Percentiles rank a stretch among this genome's conserved stretches.
Evolutionary conservation across 805 yeast genomes (phyloP).

Genomic region (Ogataea paradorogensis): DNA sequence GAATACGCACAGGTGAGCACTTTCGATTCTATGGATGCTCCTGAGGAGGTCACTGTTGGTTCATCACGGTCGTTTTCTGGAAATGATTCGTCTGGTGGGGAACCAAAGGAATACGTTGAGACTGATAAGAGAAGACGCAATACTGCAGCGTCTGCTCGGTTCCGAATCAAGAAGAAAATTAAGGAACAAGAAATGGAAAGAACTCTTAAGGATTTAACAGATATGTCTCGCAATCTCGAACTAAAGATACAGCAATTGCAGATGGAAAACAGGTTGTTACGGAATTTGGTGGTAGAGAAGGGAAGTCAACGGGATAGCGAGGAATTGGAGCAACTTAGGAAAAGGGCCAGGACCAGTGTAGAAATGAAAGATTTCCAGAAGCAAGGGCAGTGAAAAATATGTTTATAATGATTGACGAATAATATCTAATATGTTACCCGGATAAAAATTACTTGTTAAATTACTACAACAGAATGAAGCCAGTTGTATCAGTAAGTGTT

Average conservation of each 20-base stretch:
- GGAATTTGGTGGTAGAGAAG: constrained; percentile 80
- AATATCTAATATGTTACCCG: constrained; percentile 6
- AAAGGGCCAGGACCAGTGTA: constrained; percentile 40
- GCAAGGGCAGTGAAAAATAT: neutral
- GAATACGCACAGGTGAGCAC: constrained; percentile 3
- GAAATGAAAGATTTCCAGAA: constrained; percentile 13
- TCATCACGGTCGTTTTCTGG: neutral
- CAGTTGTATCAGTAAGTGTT: constrained; percentile 32
- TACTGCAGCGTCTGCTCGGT: constrained; percentile 93
- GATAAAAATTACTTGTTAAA: constrained; percentile 1
- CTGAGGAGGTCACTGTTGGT: constrained; percentile 1
- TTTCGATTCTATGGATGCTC: constrained; percentile 2
- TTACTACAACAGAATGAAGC: constrained; percentile 24
- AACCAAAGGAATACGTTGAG: constrained; percentile 28
- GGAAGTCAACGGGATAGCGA: constrained; percentile 55
- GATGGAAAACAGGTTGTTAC: constrained; percentile 86
- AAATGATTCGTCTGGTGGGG: constrained; percentile 2
- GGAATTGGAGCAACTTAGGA: constrained; percentile 50
- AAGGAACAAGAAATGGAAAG: constrained; percentile 90
- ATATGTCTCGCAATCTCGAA: constrained; percentile 62
- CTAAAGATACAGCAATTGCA: constrained; percentile 77
- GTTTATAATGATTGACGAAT: constrained; percentile 1
- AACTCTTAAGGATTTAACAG: constrained; percentile 68
- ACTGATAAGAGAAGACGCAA: constrained; percentile 80
- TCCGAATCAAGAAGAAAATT: constrained; percentile 86